phyloP scores from a whole-genome alignment of 768 basidiomycete genomes.

The Russula emetica region DNA sequence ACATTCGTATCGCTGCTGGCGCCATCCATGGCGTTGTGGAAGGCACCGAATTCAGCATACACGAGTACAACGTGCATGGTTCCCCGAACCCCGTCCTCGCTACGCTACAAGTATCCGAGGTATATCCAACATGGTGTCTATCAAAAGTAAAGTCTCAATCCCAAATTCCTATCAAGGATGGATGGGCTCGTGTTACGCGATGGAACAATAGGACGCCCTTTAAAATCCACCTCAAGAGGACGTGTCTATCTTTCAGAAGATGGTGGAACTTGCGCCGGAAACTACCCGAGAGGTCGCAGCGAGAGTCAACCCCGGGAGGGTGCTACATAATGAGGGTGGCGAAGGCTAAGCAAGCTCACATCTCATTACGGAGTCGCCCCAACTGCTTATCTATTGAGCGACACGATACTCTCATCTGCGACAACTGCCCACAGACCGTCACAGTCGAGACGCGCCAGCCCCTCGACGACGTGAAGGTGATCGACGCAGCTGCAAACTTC shows the following conservation, averaged over 20 bases:
- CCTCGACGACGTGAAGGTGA: constrained; percentile 36
- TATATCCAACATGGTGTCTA: constrained; percentile 56
- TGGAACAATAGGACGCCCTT: constrained; percentile 58
- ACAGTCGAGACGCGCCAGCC: constrained; percentile 38
- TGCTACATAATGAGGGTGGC: constrained; percentile 47
- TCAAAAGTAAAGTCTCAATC: constrained; percentile 40
- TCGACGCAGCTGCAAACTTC: constrained; percentile 57
- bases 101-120: constrained; percentile 47
- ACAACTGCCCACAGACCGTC: constrained; percentile 37
- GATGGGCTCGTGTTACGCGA: constrained; percentile 52
- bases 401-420: constrained; percentile 41
- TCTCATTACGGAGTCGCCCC: constrained; percentile 45
- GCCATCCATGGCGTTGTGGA: constrained; percentile 59
- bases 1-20: constrained; percentile 53
- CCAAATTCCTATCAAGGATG: constrained; percentile 36
- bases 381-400: constrained; percentile 43
- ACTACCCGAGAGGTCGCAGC: constrained; percentile 36
- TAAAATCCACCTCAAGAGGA: constrained; percentile 49
- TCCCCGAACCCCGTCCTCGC: constrained; percentile 54
- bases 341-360: constrained; percentile 44
- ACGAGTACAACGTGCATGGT: constrained; percentile 56
- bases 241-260: constrained; percentile 43
- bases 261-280: constrained; percentile 43
- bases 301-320: constrained; percentile 38
- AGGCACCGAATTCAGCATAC: constrained; percentile 58